Evolutionary conservation across 2,329 filamentous ascomycete species (phyloP).

Genomic region (Didymella pinodella): DNA sequence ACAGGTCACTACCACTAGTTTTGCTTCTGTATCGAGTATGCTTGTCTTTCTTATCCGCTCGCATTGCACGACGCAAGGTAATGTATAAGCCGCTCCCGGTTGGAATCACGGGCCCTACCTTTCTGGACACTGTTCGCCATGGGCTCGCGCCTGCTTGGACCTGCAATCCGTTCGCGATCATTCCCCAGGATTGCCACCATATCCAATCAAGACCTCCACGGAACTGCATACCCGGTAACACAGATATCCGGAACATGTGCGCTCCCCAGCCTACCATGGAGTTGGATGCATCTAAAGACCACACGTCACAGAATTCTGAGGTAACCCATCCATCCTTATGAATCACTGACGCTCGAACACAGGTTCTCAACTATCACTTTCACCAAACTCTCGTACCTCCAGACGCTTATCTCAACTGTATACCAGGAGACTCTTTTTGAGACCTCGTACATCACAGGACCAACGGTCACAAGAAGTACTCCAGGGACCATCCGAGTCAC

Average conservation of each 20-base stretch:
- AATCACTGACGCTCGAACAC: background rate
- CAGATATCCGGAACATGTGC: background rate
- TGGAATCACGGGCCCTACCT: background rate
- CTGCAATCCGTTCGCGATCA: background rate
- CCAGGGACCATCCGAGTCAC: background rate
- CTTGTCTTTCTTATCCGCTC: background rate
- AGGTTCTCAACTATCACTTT: background rate
- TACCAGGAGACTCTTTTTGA: background rate
- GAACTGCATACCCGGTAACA: background rate
- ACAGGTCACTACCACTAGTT: slow-evolving; percentile 5
- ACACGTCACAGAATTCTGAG: background rate
- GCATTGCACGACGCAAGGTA: slow-evolving; percentile 8
- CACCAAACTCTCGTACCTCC: background rate
- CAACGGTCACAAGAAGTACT: background rate
- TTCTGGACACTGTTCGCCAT: background rate
- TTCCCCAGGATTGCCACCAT: background rate
- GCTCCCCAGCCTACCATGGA: too few species aligned
- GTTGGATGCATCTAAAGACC: background rate
- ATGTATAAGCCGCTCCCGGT: background rate
- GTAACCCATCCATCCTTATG: background rate
- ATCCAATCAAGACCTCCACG: background rate
- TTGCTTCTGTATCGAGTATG: background rate
- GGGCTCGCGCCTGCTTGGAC: background rate
- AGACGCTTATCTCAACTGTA: background rate
- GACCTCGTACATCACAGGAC: slow-evolving; percentile 6